Evolutionary conservation across 176 grass and related monocot genomes (phyloP), one percentile per base, ranked within the genome.

Genomic region (Cocos nucifera): DNA sequence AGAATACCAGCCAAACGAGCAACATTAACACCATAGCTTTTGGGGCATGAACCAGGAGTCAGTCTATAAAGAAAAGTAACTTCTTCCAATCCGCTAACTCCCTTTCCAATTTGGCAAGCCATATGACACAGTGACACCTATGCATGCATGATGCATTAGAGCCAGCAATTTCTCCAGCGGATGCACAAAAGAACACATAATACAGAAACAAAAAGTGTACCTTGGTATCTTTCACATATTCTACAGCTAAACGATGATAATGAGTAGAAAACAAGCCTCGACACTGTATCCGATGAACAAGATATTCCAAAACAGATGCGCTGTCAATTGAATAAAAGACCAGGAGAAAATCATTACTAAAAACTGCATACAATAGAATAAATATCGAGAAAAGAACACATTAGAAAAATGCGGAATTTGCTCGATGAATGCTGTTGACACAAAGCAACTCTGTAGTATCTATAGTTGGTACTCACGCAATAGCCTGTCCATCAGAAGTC

Each of bases 1-100:
- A 44, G 35, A 44, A 62, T 67, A 97, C 92, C 87, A 79, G 92
- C 92, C 22, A 97, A 83, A 70, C 83, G 80, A 60, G 92, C 92
- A 71, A 97, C 92, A 80, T 97, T 97, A 63, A 97, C 78, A 80
- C 92, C 87, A 57, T 97, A 97, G 77, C 92, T 97, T 85, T 97
- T 97, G 73, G 92, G 92, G 63, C 92, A 97, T 69, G 81, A 84
- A 72, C 92, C 83, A 70, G 73, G 53, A 56, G 83, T 80, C 62
- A 97, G 77, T 25, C 72, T 81, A 64, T 90, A 97, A 56, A 97
- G 83, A 51, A 97, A 90, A 66, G 83, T 85, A 28, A 97, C 87
- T 88, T 90, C 80, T 80, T 96, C 87, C 71, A 88, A 57, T 51
- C 83, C 87, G 51, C 62, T 75, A 80, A 75, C 83, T 32, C 81